Evolutionary conservation across 306 rosid species (phyloP), one percentile per base, ranked within the genome.

Genomic region (Clitoria ternatea): DNA sequence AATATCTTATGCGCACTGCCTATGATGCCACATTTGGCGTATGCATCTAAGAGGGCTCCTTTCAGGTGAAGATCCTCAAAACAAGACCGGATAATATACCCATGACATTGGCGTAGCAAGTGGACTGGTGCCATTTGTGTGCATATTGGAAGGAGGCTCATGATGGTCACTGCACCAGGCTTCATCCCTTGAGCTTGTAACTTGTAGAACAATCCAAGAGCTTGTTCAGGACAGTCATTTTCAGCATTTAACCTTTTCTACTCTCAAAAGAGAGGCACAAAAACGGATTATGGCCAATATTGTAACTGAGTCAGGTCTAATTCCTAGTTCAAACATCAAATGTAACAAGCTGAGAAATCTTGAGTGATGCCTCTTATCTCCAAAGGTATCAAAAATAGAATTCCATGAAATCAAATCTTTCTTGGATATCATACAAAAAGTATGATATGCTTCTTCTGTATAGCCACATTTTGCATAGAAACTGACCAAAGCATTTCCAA

Each of bases 361-460:
- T 54, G 77, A 65, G 19, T 44, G 44, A 59, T 73, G 69, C 56
- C 84, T 85, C 75, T 60, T 60, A 70, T 81, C 88, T 43, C 77
- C 82, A 64, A 61, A 85, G 48, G 96, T 89, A 79, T 85, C 85
- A 29, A 90, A 87, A 74, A 93, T 81, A 61, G 98, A 79, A 77
- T 93, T 90, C 97, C 98, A 93, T n/a, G 98, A 93, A 82, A 90
- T 88, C 83, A 90, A 70, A 81, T 93, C 98, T 80, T 84, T 88
- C 62, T 37, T 49, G 10, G 49, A 54, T 69, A 88, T 85, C 87
- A 84, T 81, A 3, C 69, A 76, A 84, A 90, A 93, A 1, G 72
- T 54, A 72, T 61, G 63, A 53, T 72, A 82, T 55, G 97, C 92
- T 55, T 76, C 86, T 63, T 74, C 84, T 39, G 64, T 43, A 35